Evolutionary conservation across 371 early-diverging fungal genomes (phyloP).

Genomic region (Apophysomyces ossiformis): DNA sequence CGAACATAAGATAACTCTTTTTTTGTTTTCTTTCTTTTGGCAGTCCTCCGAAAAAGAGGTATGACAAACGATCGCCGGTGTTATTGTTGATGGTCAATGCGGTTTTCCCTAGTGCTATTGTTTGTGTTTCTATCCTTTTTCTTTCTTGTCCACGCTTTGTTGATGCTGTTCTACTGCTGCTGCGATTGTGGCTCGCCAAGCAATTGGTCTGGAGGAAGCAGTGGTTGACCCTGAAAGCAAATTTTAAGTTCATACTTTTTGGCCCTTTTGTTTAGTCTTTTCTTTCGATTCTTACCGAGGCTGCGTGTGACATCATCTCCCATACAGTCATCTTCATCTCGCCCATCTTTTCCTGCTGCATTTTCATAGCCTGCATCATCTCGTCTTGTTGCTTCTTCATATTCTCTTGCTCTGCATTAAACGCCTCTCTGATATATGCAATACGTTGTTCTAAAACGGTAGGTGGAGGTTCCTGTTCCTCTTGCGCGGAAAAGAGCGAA

Average conservation of each 20-base stretch:
- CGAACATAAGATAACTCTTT: not conserved
- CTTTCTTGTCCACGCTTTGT: not conserved
- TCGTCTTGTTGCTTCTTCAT: slow-evolving; percentile 57
- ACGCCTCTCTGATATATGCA: slow-evolving; percentile 57
- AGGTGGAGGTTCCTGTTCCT: slow-evolving; percentile 44
- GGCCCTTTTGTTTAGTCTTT: not conserved
- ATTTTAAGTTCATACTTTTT: slow-evolving; percentile 3
- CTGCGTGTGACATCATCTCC: slow-evolving; percentile 59
- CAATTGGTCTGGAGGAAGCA: slow-evolving; percentile 11
- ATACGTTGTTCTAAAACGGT: slow-evolving; percentile 57
- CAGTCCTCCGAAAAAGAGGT: not conserved
- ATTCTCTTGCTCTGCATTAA: slow-evolving; percentile 48
- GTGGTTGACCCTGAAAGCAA: slow-evolving; percentile 11
- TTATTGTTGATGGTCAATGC: slow-evolving; percentile 11
- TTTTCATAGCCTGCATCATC: slow-evolving; percentile 54
- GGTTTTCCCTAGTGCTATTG: slow-evolving; percentile 7
- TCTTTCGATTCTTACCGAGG: slow-evolving; percentile 25
- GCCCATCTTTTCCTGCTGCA: slow-evolving; percentile 51
- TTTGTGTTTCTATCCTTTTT: slow-evolving; percentile 4
- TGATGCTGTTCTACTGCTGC: slow-evolving; percentile 8
- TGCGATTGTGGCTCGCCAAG: slow-evolving; percentile 8
- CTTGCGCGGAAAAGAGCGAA: slow-evolving; percentile 40
- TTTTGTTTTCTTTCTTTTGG: too few species aligned
- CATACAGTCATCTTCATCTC: slow-evolving; percentile 71
- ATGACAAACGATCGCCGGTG: slow-evolving; percentile 9